Percentiles rank a stretch among this genome's conserved stretches.
Conservation (phyloP, 495 filamentous ascomycete genomes). For the Penicillium dipodomyicola region DNA sequence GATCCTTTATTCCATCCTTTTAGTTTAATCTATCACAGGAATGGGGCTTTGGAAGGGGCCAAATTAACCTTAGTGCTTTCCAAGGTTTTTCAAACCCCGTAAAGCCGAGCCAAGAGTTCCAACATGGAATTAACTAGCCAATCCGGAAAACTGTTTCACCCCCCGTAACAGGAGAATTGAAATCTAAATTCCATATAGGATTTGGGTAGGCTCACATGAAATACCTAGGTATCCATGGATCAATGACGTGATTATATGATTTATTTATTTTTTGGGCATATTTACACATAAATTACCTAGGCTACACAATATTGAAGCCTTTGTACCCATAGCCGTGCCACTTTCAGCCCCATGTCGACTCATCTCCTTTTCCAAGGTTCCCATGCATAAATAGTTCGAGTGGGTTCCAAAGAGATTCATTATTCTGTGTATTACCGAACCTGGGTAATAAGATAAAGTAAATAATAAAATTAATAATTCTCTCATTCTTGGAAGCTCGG, state of each 20-base stretch:
- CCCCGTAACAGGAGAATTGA: neutral
- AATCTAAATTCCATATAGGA: neutral
- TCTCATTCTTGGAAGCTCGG: constrained; percentile 27
- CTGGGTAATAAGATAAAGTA: neutral
- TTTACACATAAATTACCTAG: neutral
- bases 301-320: constrained; percentile 5
- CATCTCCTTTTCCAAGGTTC: constrained; percentile 23
- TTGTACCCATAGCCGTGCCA: neutral
- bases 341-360: constrained; percentile 8
- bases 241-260: neutral
- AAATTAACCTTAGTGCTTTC: constrained; percentile 5
- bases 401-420: constrained; percentile 21
- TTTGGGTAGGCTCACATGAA: neutral
- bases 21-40: constrained; percentile 16
- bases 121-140: neutral
- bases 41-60: constrained; percentile 18
- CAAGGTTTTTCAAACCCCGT: constrained; percentile 6
- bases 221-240: neutral
- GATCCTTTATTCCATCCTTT: neutral
- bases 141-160: neutral
- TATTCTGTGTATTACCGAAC: neutral
- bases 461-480: constrained; percentile 8
- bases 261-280: neutral
- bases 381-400: constrained; percentile 20
- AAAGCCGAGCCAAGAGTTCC: neutral